phyloP scores from a whole-genome alignment of 805 yeast genomes.

The Candida ipomoeae region DNA sequence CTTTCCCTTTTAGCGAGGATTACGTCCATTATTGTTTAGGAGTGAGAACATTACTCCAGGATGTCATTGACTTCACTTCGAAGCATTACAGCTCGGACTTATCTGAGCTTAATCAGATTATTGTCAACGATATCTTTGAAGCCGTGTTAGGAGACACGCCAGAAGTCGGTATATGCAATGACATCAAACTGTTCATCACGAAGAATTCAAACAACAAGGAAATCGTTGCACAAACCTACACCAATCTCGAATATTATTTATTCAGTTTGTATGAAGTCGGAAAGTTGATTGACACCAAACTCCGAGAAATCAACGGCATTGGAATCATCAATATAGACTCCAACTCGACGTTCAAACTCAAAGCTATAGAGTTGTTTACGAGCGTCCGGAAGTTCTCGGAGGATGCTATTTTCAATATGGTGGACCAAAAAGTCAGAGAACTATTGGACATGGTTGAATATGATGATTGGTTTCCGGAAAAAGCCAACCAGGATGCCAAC shows the following conservation, averaged over 20 bases:
- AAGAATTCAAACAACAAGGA: conserved; percentile 77
- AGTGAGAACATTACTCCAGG: conserved; percentile 58
- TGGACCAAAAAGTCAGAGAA: conserved; percentile 75
- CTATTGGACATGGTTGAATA: conserved; percentile 78
- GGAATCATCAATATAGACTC: conserved; percentile 39
- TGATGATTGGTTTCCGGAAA: conserved; percentile 68
- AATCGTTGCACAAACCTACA: conserved; percentile 81
- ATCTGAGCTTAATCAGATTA: conserved; percentile 53
- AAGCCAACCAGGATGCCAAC: conserved; percentile 58
- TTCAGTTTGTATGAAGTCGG: conserved; percentile 70
- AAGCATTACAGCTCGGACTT: conserved; percentile 62
- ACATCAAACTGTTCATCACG: conserved; percentile 52
- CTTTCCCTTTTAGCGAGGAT: conserved; percentile 77
- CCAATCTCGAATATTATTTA: conserved; percentile 83
- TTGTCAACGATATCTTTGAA: conserved; percentile 62
- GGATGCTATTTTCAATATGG: conserved; percentile 72
- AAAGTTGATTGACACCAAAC: conserved; percentile 35
- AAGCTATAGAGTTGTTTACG: conserved; percentile 53
- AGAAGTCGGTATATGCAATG: conserved; percentile 55
- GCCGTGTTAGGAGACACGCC: conserved; percentile 49
- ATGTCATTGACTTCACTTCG: conserved; percentile 60
- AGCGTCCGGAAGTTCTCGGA: conserved; percentile 70
- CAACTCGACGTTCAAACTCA: conserved; percentile 35
- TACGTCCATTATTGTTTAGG: conserved; percentile 85
- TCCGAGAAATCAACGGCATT: conserved; percentile 35